Conservation (phyloP, 1,284 basidiomycete species). For the Moesziomyces globuligerus region DNA sequence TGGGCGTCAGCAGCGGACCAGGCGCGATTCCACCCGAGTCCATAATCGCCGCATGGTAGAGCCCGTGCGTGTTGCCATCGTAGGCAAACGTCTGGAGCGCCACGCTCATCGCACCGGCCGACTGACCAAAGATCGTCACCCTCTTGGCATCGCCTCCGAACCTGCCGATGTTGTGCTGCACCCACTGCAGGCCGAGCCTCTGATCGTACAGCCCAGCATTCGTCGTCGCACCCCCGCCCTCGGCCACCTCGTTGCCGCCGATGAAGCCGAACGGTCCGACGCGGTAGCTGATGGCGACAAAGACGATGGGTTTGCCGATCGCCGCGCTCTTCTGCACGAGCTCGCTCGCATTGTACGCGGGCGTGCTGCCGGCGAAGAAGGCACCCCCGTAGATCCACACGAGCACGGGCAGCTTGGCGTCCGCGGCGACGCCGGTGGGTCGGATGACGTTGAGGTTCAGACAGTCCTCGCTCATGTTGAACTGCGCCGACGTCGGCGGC, state of each 20-base stretch:
- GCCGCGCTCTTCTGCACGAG: slow-evolving; percentile 36
- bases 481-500: slow-evolving; percentile 5
- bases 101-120: slow-evolving; percentile 46
- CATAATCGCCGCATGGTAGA: slow-evolving; percentile 52
- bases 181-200: slow-evolving; percentile 45
- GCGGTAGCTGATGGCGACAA: slow-evolving; percentile 50
- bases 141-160: slow-evolving; percentile 49
- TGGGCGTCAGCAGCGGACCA: slow-evolving; percentile 28
- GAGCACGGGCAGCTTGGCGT: slow-evolving; percentile 39
- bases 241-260: slow-evolving; percentile 22
- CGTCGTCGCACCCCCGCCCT: slow-evolving; percentile 19
- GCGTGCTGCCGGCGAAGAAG: slow-evolving; percentile 23
- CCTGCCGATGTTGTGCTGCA: slow-evolving; percentile 42
- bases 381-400: slow-evolving; percentile 48
- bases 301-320: slow-evolving; percentile 47
- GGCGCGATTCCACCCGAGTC: slow-evolving; percentile 39
- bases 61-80: slow-evolving; percentile 29
- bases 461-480: slow-evolving; percentile 46
- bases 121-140: slow-evolving; percentile 48
- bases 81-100: slow-evolving; percentile 40
- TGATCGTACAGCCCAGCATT: slow-evolving; percentile 56
- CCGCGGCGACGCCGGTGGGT: slow-evolving; percentile 15
- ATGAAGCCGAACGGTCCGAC: slow-evolving; percentile 50
- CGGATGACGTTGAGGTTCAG: slow-evolving; percentile 51
- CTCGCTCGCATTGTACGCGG: slow-evolving; percentile 37